These are phyloP conservation scores for Neurospora tetrasperma DNA, from an alignment of 495 filamentous ascomycete species.

Conservation along the genomic window DNA sequence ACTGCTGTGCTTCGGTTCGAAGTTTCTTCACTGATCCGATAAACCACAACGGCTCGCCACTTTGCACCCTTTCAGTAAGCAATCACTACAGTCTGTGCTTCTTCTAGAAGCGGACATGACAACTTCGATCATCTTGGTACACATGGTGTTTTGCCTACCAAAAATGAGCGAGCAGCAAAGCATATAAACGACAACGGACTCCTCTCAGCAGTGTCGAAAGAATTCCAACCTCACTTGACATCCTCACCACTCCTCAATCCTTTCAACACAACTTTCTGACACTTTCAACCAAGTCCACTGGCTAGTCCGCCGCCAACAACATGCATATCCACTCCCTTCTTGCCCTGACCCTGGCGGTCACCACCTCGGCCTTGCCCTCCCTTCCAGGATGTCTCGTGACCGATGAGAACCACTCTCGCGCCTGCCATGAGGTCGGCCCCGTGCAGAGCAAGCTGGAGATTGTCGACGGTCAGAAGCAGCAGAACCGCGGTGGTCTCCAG, in stretches of 20 bases:
- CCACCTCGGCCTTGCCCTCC: slow-evolving; percentile 11
- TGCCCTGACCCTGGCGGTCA: slow-evolving; percentile 12
- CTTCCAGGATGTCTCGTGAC: background rate
- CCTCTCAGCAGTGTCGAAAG: background rate
- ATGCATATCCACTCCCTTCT: slow-evolving; percentile 15
- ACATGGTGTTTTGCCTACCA: background rate
- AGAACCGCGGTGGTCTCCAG: background rate
- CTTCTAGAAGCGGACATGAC: background rate
- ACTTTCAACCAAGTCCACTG: background rate
- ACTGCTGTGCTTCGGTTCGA: background rate
- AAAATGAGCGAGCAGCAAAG: background rate
- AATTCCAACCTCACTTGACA: background rate
- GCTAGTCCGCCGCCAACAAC: background rate
- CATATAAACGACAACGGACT: background rate
- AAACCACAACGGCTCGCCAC: background rate
- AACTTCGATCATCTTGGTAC: background rate
- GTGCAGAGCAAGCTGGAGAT: background rate
- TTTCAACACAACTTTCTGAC: background rate
- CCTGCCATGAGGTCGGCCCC: background rate
- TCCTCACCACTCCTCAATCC: background rate
- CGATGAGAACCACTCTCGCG: background rate
- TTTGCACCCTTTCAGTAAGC: background rate
- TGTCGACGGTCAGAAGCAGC: background rate
- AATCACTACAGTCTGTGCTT: background rate
- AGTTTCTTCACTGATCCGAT: background rate